These are phyloP conservation scores for Calonectria pauciramosa DNA, from an alignment of 2,329 filamentous ascomycete genomes.

Conservation along the genomic window DNA sequence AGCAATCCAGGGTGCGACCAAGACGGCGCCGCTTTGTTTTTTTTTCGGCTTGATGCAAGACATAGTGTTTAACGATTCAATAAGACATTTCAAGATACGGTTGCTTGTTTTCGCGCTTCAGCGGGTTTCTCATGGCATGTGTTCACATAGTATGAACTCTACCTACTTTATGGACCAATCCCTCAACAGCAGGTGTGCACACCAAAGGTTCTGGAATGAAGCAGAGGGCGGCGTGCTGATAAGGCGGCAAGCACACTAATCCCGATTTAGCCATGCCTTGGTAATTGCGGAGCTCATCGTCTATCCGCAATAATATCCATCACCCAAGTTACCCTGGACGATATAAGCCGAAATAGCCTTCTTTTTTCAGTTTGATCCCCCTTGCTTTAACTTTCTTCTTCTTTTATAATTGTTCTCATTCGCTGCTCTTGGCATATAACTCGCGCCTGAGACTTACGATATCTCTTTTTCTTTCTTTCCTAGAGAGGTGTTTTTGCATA, in stretches of 20 bases:
- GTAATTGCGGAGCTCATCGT: background rate
- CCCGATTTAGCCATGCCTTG: background rate
- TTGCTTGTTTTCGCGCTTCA: background rate
- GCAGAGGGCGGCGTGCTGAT: no score
- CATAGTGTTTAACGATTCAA: background rate
- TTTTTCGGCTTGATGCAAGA: background rate
- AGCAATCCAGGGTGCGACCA: background rate
- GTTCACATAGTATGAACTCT: background rate
- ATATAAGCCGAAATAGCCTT: background rate
- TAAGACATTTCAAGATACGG: background rate
- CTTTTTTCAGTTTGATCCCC: background rate
- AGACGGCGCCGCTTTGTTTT: background rate
- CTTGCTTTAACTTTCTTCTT: background rate
- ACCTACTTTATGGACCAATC: background rate
- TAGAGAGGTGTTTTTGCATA: background rate
- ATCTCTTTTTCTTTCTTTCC: background rate
- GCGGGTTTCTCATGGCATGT: accelerated
- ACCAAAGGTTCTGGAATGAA: background rate
- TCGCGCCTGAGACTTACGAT: background rate
- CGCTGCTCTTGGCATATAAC: background rate
- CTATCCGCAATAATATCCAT: background rate
- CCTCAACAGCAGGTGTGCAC: background rate
- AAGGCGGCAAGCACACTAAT: background rate
- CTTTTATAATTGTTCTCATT: background rate
- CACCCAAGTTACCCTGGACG: background rate